Percentiles rank a stretch among this genome's conserved stretches.
Conservation (phyloP, 1,139 yeast species). For the Geotrichum carabidarum region DNA sequence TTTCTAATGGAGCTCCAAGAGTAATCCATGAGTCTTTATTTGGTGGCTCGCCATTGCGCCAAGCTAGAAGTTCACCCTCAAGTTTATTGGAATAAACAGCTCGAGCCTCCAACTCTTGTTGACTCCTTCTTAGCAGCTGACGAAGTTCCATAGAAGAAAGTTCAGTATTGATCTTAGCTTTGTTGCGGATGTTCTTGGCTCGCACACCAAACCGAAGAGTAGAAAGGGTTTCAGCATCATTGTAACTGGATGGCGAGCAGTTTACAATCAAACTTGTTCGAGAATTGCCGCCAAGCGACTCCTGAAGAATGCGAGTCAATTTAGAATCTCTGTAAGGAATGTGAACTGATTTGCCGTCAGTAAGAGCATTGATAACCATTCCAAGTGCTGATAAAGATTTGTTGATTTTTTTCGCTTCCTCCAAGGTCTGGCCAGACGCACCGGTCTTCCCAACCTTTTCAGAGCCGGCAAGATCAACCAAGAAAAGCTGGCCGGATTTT, state of each 20-base stretch:
- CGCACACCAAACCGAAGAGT: slow-evolving; percentile 77
- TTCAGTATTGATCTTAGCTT: slow-evolving; percentile 65
- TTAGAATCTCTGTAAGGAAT: slow-evolving; percentile 81
- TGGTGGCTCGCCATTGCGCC: slow-evolving; percentile 48
- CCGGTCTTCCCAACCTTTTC: slow-evolving; percentile 84
- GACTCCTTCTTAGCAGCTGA: slow-evolving; percentile 47
- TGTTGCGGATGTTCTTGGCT: slow-evolving; percentile 67
- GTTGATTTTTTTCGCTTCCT: slow-evolving; percentile 82
- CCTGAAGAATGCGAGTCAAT: slow-evolving; percentile 75
- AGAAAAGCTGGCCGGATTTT: slow-evolving; percentile 62
- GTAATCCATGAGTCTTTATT: slow-evolving; percentile 35
- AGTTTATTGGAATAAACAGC: slow-evolving; percentile 45
- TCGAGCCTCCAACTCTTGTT: slow-evolving; percentile 46
- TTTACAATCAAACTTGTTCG: slow-evolving; percentile 73
- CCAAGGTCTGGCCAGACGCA: slow-evolving; percentile 66
- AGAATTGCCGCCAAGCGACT: slow-evolving; percentile 82
- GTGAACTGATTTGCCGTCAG: slow-evolving; percentile 63
- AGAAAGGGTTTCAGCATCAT: slow-evolving; percentile 67
- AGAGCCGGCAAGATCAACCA: slow-evolving; percentile 86
- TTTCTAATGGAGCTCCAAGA: not conserved
- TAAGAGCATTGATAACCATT: slow-evolving; percentile 71
- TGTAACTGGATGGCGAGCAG: slow-evolving; percentile 62
- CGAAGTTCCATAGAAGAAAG: slow-evolving; percentile 55
- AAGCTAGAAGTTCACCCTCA: slow-evolving; percentile 47
- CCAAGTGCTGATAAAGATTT: slow-evolving; percentile 74